phyloP scores from a whole-genome alignment of 148 eudicot genomes.

The Drosera capensis region DNA sequence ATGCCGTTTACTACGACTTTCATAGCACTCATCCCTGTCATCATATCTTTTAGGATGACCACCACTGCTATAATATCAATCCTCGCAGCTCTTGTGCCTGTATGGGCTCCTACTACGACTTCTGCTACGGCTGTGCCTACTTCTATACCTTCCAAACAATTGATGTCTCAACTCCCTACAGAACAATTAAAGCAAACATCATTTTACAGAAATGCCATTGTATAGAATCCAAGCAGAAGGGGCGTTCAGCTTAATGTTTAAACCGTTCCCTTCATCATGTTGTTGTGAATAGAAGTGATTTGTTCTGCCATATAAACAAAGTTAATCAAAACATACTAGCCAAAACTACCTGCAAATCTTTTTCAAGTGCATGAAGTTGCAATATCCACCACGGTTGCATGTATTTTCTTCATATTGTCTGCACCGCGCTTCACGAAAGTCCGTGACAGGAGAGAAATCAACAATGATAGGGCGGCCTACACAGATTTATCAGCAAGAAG shows the following conservation, averaged over 20 bases:
- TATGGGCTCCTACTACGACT: constrained; percentile 74
- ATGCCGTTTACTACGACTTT: constrained; percentile 51
- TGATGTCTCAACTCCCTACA: constrained; percentile 62
- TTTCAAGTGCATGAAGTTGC: constrained; percentile 93
- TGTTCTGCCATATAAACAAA: no score
- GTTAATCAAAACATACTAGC: no score
- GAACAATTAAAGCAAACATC: background rate
- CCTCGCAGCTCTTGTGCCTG: constrained; percentile 67
- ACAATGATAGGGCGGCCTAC: constrained; percentile 87
- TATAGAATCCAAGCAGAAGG: no score
- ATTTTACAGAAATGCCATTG: background rate
- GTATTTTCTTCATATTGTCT: constrained; percentile 88
- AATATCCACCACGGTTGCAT: constrained; percentile 93
- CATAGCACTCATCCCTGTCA: constrained; percentile 52
- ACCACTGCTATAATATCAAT: constrained; percentile 41
- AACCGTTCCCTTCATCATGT: no score
- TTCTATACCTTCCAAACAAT: constrained; percentile 48
- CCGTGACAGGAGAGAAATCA: constrained; percentile 95
- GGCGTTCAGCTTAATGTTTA: no score
- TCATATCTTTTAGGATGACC: constrained; percentile 62
- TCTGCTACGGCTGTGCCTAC: constrained; percentile 44
- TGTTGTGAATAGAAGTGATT: no score
- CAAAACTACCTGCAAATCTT: constrained; percentile 75
- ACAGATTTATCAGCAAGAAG: background rate
- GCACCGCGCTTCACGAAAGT: constrained; percentile 96